Percentiles rank a stretch among this genome's conserved stretches.
Evolutionary conservation across 441 rosid species (phyloP).

Genomic region (Erysimum cheiri): DNA sequence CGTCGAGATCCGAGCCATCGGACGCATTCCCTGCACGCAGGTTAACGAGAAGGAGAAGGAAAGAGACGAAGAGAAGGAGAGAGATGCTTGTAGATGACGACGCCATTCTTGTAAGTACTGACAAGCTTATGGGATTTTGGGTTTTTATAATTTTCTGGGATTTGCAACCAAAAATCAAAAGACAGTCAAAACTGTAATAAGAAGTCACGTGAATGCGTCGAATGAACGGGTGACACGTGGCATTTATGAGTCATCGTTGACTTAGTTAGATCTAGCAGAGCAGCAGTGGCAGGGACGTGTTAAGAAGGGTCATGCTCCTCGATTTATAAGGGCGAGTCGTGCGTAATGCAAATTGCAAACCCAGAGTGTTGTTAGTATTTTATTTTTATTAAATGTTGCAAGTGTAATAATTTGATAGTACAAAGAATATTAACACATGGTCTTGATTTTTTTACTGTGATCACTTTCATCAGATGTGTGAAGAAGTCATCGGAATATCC

Average conservation of each 20-base stretch:
- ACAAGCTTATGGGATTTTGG: neutral
- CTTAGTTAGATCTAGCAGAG: neutral
- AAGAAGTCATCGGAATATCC: neutral
- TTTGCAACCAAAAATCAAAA: neutral
- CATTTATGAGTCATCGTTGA: constrained; percentile 33
- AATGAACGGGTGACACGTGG: constrained; percentile 32
- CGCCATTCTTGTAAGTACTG: constrained; percentile 26
- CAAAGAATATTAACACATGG: constrained; percentile 22
- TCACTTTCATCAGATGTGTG: neutral
- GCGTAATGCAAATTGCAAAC: constrained; percentile 30
- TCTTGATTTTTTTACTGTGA: neutral
- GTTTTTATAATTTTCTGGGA: constrained; percentile 18
- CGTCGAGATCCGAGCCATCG: constrained; percentile 44
- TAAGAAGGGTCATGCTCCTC: constrained; percentile 25
- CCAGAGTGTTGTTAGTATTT: neutral
- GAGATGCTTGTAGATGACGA: constrained; percentile 34
- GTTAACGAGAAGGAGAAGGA: constrained; percentile 30
- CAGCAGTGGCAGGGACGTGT: constrained; percentile 9
- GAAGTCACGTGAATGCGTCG: neutral
- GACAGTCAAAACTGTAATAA: neutral
- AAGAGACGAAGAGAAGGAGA: constrained; percentile 37
- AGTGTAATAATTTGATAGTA: neutral
- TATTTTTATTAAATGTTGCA: neutral
- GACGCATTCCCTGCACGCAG: constrained; percentile 32
- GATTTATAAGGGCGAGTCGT: constrained; percentile 11